Evolutionary conservation across 371 early-diverging fungal species (phyloP), one percentile per base, ranked within the genome.

Genomic region (Amoeboaphelidium occidentale): DNA sequence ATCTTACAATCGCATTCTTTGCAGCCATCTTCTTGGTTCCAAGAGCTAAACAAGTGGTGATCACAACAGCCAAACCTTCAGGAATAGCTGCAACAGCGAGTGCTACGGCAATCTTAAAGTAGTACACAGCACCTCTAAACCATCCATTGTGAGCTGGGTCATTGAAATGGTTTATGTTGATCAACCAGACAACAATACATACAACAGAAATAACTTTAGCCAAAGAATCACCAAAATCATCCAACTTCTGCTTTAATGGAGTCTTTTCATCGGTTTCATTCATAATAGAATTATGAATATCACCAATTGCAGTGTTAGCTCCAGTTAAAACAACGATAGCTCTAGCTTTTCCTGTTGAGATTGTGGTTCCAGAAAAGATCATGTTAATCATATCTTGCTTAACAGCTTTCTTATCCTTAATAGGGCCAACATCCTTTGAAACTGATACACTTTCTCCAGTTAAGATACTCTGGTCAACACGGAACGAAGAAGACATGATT

Each of bases 81-180:
- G 98, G 98, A 55, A 97, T 94, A 46, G 94, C 96, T 45, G 97
- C 94, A n/a, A 97, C 96, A 43, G 97, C 97, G 52, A 97, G 66
- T 6, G 96, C 92, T 48, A 97, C 94, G 23, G 93, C 93, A 48
- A 94, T 94, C 71, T 93, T 94, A 68, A 87, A 88, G 59, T 85
- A 85, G 63, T 84, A 84, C n/a, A 87, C 68, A 23, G 84, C 83
- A 53, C 85, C 85, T 41, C 21, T 22, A 47, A 92, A 57, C 84
- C 84, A 86, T 21, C 89, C 90, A 44, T 82, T 73, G 66, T 84
- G 84, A 39, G 74, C 65, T 23, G 81, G 79, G 60, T 91, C 91
- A 58, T 65, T 75, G 59, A 93, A 94, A 61, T 92, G 90, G 27
- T 86, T 77, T 53, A 94, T 77, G 64, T 92, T 92, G 63, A 94